Base-by-base conservation (phyloP, 441 rosid genomes). In the Flueggea neowawraea region DNA sequence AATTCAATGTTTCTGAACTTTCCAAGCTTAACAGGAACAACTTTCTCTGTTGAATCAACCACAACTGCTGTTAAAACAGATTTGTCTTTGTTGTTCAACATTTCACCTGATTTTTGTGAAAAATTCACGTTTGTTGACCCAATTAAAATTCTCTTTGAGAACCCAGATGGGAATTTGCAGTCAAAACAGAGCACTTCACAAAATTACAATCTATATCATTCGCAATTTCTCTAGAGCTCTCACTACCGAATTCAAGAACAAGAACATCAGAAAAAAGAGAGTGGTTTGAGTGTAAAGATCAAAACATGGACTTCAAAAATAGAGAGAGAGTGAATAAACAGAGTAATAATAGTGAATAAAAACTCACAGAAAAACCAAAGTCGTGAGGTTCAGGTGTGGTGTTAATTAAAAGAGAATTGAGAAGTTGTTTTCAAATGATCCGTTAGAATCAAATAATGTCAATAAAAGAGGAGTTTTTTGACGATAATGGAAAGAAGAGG, bases 21-120 rank as follows among this genome's bases (percentile, higher is more conserved):
- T 55, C 98, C 98, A 2, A 94, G 81, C 85, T 91, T 88, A 31
- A 94, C 89, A 52, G 80, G 61, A 60, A 88, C 86, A 41, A 89
- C 84, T 75, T 82, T 84, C 58, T 63, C 93, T 62, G 77, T 80
- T 17, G 79, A 63, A 61, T 73, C 81, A 28, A 63, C 73, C 54
- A 53, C 28, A 22, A 22, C 28, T 22, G 28, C 2, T 22, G 28
- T 22, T 22, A 22, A 22, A 22, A 22, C 28, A 39, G 43, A 31
- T 52, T 60, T 3, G 48, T 86, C 86, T 48, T 80, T 74, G 65
- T 76, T 76, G 22, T 65, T 9, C 49, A 58, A 54, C 15, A 65
- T 71, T 74, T 72, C 80, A 62, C 75, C 36, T 3, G 80, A 73
- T 53, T 75, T 79, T 0, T 52, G 69, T 4, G 77, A 47, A 43